Evolutionary conservation across 1,139 yeast species (phyloP).

Genomic region (Nadsonia starkeyi-henricii): DNA sequence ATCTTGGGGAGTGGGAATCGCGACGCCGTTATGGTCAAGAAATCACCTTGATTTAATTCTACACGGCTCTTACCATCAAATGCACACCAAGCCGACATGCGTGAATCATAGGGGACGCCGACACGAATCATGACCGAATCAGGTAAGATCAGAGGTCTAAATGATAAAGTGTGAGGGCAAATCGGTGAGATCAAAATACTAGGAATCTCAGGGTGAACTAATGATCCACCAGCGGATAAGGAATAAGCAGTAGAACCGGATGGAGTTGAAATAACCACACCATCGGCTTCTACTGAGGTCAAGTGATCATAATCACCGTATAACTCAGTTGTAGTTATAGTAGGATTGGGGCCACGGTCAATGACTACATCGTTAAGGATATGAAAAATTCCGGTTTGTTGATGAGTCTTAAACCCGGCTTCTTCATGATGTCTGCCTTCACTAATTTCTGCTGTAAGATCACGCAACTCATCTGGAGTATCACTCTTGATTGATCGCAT

Average conservation of each 20-base stretch:
- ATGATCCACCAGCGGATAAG: slow-evolving; percentile 74
- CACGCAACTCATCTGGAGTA: slow-evolving; percentile 15
- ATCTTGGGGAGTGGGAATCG: slow-evolving; percentile 67
- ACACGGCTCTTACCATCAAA: slow-evolving; percentile 69
- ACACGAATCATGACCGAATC: slow-evolving; percentile 52
- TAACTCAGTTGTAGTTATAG: slow-evolving; percentile 63
- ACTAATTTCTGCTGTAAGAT: slow-evolving; percentile 22
- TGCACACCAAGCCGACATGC: slow-evolving; percentile 67
- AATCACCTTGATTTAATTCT: slow-evolving; percentile 54
- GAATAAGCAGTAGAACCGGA: slow-evolving; percentile 90
- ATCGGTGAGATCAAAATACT: slow-evolving; percentile 73
- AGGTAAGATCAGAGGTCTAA: slow-evolving; percentile 71
- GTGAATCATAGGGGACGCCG: slow-evolving; percentile 51
- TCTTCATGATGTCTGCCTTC: slow-evolving; percentile 18
- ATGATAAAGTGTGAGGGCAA: slow-evolving; percentile 73
- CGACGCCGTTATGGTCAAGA: slow-evolving; percentile 56
- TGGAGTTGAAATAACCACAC: slow-evolving; percentile 72
- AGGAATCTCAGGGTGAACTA: slow-evolving; percentile 75
- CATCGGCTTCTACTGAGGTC: slow-evolving; percentile 83
- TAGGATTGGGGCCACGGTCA: slow-evolving; percentile 76
- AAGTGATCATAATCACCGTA: slow-evolving; percentile 61
- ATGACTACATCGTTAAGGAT: slow-evolving; percentile 77
- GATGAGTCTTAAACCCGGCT: slow-evolving; percentile 21
- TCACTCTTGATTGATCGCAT: slow-evolving; percentile 26
- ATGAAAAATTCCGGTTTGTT: slow-evolving; percentile 29